Percentiles rank a stretch among this genome's conserved stretches.
Evolutionary conservation across 2,329 filamentous ascomycete species (phyloP).

Genomic region (Rasamsonia emersonii): DNA sequence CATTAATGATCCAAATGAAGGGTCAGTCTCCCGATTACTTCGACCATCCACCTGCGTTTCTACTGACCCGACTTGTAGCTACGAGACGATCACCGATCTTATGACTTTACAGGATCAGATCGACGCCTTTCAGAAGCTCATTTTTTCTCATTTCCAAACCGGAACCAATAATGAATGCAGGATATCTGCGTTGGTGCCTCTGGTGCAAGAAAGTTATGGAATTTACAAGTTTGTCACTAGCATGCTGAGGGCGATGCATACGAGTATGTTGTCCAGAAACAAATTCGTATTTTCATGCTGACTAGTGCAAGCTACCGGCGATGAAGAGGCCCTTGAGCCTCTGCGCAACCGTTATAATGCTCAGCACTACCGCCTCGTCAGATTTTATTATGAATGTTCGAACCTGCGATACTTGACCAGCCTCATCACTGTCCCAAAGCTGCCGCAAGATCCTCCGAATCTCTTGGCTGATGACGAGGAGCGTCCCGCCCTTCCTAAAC

Average conservation of each 20-base stretch:
- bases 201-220: conserved; percentile 96
- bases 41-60: neutral
- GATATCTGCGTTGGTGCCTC: conserved; percentile 83
- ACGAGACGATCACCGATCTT: conserved; percentile 91
- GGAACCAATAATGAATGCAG: conserved; percentile 93
- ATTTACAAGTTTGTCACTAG: conserved; percentile 99
- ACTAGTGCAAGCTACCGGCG: conserved; percentile 61
- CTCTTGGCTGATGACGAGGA: conserved; percentile 77
- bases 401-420: conserved; percentile 95
- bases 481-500: conserved; percentile 70
- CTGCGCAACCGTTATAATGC: conserved; percentile 84
- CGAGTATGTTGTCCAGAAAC: conserved; percentile 52
- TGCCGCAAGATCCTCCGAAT: conserved; percentile 89
- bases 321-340: conserved; percentile 84
- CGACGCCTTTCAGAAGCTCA: conserved; percentile 95
- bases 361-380: conserved; percentile 90
- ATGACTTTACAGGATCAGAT: conserved; percentile 98
- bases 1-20: conserved; percentile 97
- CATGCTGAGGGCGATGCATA: conserved; percentile 98
- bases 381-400: conserved; percentile 99
- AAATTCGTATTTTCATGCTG: conserved; percentile 12
- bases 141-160: conserved; percentile 91
- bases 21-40: conserved; percentile 41
- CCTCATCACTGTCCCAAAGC: conserved; percentile 89
- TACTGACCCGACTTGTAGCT: conserved; percentile 33